phyloP scores from a whole-genome alignment of 345 rosid species.

The Balakata baccata region DNA sequence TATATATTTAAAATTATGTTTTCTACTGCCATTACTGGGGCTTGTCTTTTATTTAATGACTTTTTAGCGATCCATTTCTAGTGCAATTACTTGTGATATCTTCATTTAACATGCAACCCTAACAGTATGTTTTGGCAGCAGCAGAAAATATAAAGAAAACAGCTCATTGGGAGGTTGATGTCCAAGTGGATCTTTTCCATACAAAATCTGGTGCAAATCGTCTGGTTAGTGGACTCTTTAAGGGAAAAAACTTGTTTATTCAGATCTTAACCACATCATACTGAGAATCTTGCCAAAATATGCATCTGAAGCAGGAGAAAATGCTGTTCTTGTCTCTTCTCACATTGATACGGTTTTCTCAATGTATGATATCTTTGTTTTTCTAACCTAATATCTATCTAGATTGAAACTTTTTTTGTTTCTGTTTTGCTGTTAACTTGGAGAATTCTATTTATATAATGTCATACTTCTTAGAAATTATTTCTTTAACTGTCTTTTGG shows the following conservation, averaged over 20 bases:
- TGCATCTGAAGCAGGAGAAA: slow-evolving; percentile 66
- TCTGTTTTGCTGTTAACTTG: not conserved
- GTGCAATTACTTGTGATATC: not conserved
- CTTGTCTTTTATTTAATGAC: not conserved
- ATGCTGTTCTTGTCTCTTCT: slow-evolving; percentile 82
- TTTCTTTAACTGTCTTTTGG: not conserved
- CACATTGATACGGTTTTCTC: slow-evolving; percentile 93
- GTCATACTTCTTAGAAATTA: not conserved
- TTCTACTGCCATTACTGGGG: not conserved
- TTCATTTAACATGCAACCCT: slow-evolving; percentile 25
- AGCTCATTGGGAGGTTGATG: slow-evolving; percentile 83
- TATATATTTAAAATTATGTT: not conserved
- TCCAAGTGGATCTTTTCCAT: slow-evolving; percentile 73
- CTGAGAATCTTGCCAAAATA: slow-evolving; percentile 74
- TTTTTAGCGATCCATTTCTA: slow-evolving; percentile 5
- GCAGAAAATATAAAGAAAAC: slow-evolving; percentile 53
- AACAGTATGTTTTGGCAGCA: slow-evolving; percentile 75
- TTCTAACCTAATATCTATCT: slow-evolving; percentile 3
- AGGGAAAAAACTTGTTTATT: slow-evolving; percentile 73
- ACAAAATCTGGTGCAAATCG: slow-evolving; percentile 61
- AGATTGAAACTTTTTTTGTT: not conserved
- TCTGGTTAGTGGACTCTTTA: slow-evolving; percentile 59
- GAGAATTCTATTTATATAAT: not conserved
- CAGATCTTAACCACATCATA: slow-evolving; percentile 69
- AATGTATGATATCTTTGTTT: slow-evolving; percentile 51